phyloP scores from a whole-genome alignment of 169 alveolate genomes.

The Perkinsus chesapeaki region DNA sequence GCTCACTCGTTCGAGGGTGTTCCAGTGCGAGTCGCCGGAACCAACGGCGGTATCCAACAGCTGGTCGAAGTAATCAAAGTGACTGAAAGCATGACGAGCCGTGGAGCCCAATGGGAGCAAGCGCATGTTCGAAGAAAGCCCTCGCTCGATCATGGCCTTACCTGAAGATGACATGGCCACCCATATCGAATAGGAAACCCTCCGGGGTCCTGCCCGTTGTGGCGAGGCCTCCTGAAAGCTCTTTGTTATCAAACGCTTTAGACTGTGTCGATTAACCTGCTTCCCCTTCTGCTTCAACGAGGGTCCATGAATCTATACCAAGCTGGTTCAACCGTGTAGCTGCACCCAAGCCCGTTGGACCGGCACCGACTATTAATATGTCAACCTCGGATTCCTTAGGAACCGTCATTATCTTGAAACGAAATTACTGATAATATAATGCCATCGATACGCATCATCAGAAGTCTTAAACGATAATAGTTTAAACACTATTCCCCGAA shows the following conservation, averaged over 20 bases:
- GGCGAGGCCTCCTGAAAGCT: constrained; percentile 10
- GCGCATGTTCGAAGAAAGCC: neutral
- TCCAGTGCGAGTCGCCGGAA: neutral
- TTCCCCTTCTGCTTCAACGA: neutral
- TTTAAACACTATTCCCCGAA: too few relatives aligned
- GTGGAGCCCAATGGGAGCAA: neutral
- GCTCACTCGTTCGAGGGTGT: neutral
- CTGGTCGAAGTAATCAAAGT: constrained; percentile 13
- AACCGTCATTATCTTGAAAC: neutral
- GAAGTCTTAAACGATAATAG: too few relatives aligned
- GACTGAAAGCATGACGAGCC: neutral
- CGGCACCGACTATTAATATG: neutral
- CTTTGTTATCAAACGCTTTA: neutral
- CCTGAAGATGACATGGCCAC: constrained; percentile 19
- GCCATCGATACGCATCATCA: too few relatives aligned
- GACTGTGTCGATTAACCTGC: neutral
- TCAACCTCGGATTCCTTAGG: neutral
- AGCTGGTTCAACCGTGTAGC: constrained; percentile 14
- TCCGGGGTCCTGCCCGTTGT: neutral
- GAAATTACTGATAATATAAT: too few relatives aligned
- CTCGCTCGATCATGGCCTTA: neutral
- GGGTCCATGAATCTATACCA: neutral
- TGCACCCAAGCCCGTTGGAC: constrained; percentile 10
- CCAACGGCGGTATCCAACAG: constrained; percentile 8
- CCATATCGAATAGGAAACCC: constrained; percentile 14